phyloP scores from a whole-genome alignment of 1,284 basidiomycete species.

The Apiotrichum laibachii region DNA sequence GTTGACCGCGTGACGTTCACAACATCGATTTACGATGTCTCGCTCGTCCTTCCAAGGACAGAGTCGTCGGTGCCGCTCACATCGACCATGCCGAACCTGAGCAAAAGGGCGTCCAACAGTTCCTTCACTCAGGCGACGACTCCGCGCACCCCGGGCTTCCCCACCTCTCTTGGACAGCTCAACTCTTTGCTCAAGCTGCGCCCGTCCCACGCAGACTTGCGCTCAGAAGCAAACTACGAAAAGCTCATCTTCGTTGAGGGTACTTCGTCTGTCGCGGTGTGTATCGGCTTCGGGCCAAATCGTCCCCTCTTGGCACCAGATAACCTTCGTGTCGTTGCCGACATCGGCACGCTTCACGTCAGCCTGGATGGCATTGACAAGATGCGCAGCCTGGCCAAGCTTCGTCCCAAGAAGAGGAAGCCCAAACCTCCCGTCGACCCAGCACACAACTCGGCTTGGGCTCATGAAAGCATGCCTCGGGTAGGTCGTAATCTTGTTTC shows the following conservation, averaged over 20 bases:
- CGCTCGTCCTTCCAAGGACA: constrained; percentile 30
- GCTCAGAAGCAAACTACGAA: constrained; percentile 21
- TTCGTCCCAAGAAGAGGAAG: background rate
- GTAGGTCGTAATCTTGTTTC: constrained; percentile 13
- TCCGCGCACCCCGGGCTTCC: background rate
- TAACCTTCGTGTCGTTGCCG: constrained; percentile 30
- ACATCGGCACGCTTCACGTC: constrained; percentile 29
- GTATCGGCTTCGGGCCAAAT: constrained; percentile 40
- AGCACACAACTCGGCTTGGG: background rate
- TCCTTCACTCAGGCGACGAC: background rate
- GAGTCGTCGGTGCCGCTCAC: constrained; percentile 3
- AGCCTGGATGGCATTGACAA: constrained; percentile 32
- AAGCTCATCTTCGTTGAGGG: constrained; percentile 28
- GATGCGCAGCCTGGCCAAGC: constrained; percentile 22
- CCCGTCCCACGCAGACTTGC: constrained; percentile 1
- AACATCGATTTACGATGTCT: constrained; percentile 25
- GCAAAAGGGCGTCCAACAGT: background rate
- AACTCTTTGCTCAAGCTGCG: constrained; percentile 7
- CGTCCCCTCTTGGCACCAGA: constrained; percentile 37
- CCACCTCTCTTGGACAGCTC: constrained; percentile 5
- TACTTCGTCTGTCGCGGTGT: constrained; percentile 18
- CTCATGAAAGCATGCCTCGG: constrained; percentile 19
- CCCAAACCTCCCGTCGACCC: background rate
- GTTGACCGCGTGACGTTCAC: constrained; percentile 36
- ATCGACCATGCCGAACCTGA: constrained; percentile 5